Evolutionary conservation across 352 stramenopile genomes (phyloP), one percentile per base, ranked within the genome.

Genomic region (Phytopythium helicoides): DNA sequence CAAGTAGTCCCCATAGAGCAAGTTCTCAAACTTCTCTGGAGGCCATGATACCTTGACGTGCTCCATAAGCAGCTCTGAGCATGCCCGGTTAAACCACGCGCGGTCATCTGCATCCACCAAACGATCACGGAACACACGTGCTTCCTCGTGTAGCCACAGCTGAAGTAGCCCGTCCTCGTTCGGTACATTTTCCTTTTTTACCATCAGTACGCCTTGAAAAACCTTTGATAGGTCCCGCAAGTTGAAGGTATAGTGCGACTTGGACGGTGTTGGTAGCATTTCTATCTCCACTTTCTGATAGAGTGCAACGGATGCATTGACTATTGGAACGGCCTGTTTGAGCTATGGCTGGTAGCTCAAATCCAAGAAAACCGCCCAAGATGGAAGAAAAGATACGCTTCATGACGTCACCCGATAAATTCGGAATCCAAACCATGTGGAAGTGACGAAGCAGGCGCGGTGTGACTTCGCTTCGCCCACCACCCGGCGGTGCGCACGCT

Each of bases 171-270:
- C 76, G 34, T 93, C 81, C 66, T 88, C 76, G 23, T 52, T 90
- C 0, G 68, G 47, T 0, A 89, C 68, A 36, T 89, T 86, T 7
- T 88, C 81, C 23, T 85, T 89, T 38, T 87, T 82, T n/a, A 94
- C 69, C 92, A 98, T 97, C 23, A 98, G 51, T 19, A 98, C 64
- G 48, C 92, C 92, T 51, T 97, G 92, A 49, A 98, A 97, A 9
- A 98, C 86, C 54, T 97, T 97, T 10, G 81, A 95, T 14, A 98
- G 64, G 68, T 98, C 92, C 7, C 92, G 83, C 28, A 98, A 68
- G 51, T 98, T 98, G 68, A 98, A 98, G 6, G 92, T 97, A 58
- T 98, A 98, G 57, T 97, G 86, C 5, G 86, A 96, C 67, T 96
- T 96, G 18, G 76, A 89, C 4, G 90, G 91, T 6, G 91, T 97